Evolutionary conservation across 352 stramenopile species (phyloP), one percentile per base, ranked within the genome.

Genomic region (Halophytophthora polymorphica): DNA sequence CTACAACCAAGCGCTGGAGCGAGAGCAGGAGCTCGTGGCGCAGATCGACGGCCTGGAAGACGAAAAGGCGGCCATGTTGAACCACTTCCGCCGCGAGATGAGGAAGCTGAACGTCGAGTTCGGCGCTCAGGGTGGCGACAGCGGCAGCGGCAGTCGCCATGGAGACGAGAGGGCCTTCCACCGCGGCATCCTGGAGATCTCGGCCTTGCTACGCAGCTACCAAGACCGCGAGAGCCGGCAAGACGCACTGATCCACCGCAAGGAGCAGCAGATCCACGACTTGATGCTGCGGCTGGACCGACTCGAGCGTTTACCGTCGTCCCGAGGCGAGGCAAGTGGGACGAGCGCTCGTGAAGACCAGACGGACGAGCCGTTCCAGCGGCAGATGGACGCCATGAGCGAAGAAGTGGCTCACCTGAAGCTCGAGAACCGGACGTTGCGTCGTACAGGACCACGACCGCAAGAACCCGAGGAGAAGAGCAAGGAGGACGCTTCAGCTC

Each of bases 361-460:
- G 41, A 40, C 6, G 22, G 53, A 71, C 1, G 44, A 47, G 17
- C 56, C 51, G 2, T 42, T 77, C 6, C 49, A 66, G 21, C 40
- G 50, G 38, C 61, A 84, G 36, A 42, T 79, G 1, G 59, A 71
- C 23, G 49, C 34, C 1, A 60, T 77, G 58, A 61, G 48, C 34
- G 40, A 64, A 22, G 67, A 82, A 57, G 56, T 83, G 3, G 73
- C 71, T 2, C 73, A 70, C 23, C 50, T 91, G 19, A 71, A 64
- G 39, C 37, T 86, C 39, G 76, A 86, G 46, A 88, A 88, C 49
- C 50, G 65, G 14, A 40, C 71, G 22, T 51, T 85, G 41, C 64
- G 64, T 51, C 64, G 73, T 17, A 33, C 31, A 19, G 33, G 43
- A 5, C 11, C 33, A 38, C 6, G 3, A 10, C 13, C 33, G 3